Base-by-base conservation (phyloP, 1,139 yeast species). In the Suhomyces panamericanus region DNA sequence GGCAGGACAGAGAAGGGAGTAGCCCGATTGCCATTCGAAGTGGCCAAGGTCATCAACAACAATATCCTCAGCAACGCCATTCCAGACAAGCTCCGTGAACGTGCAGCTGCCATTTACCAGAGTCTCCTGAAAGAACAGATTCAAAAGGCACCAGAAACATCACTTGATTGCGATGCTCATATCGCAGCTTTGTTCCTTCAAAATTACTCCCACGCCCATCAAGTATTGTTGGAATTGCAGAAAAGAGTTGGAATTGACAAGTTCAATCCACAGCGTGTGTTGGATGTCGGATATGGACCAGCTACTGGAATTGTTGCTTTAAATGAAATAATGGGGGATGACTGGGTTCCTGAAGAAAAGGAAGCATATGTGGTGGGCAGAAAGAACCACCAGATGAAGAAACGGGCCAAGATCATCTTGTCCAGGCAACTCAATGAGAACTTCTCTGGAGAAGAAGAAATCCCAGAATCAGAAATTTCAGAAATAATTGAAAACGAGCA, bases 241-340 rank as follows among this genome's bases (percentile, higher is more conserved):
- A 77, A 78, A 41, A 70, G 95, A 41, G 62, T 73, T 5, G 76
- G 73, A 0, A 60, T 60, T 1, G 72, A 66, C 0, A 57, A 59
- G 11, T 88, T 90, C 66, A 64, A 66, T 29, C 97, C 97, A 0
- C 60, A 74, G 28, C 70, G 78, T 13, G 78, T 93, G 0, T 70
- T 93, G 45, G 96, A 89, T 56, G 79, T 89, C 7, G 95, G 97
- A 0, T 83, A 78, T 59, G 99, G 99, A 0, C 98, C 99, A 0
- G 95, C 93, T 1, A 85, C 95, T 0, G 98, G 97, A 1, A 83
- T 93, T 70, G 71, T 91, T 9, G 99, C 96, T 0, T 70, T 90
- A 47, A 88, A 90, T 59, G 96, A 90, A 55, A 59, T 90, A 1
- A 78, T 87, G 83, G 90, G 88, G 0, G 74, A 73, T 3, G 70